Percentiles rank a stretch among this genome's conserved stretches.
phyloP scores from a whole-genome alignment of 1,284 basidiomycete genomes.

The Xanthoconium separans region DNA sequence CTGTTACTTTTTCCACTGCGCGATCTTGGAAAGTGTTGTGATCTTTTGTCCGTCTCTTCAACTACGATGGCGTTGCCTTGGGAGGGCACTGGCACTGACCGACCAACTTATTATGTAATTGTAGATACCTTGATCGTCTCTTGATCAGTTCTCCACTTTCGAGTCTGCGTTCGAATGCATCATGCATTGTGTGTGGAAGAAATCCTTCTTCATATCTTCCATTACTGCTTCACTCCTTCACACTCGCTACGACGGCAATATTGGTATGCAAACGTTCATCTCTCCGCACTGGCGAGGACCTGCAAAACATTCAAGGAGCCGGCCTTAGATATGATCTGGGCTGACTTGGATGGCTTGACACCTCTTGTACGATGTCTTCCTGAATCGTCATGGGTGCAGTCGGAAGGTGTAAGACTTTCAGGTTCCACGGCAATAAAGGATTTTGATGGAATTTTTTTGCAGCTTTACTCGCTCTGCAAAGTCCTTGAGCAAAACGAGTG shows the following conservation, averaged over 20 bases:
- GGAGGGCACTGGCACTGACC: too few relatives aligned
- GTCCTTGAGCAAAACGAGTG: not conserved
- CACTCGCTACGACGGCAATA: too few relatives aligned
- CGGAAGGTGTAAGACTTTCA: slow-evolving; percentile 1
- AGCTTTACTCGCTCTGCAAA: too few relatives aligned
- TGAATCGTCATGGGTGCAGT: not conserved
- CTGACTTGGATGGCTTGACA: slow-evolving; percentile 6
- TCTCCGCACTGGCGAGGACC: slow-evolving; percentile 8
- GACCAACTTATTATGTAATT: too few relatives aligned
- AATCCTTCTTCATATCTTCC: slow-evolving; percentile 11
- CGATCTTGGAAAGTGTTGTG: too few relatives aligned
- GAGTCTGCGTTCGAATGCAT: slow-evolving; percentile 6
- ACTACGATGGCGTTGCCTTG: too few relatives aligned
- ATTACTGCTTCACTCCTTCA: not conserved
- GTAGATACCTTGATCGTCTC: too few relatives aligned
- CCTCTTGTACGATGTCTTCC: slow-evolving; percentile 17
- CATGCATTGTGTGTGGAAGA: slow-evolving; percentile 11
- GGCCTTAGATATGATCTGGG: slow-evolving; percentile 14
- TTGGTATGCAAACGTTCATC: not conserved
- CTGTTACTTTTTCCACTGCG: too few relatives aligned
- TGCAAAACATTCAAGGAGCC: slow-evolving; percentile 18
- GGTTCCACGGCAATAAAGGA: not conserved
- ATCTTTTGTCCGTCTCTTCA: too few relatives aligned
- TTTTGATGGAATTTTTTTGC: too few relatives aligned
- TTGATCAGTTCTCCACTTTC: too few relatives aligned